Evolutionary conservation across 495 filamentous ascomycete species (phyloP), one percentile per base, ranked within the genome.

Genomic region (Aspergillus bridgeri): DNA sequence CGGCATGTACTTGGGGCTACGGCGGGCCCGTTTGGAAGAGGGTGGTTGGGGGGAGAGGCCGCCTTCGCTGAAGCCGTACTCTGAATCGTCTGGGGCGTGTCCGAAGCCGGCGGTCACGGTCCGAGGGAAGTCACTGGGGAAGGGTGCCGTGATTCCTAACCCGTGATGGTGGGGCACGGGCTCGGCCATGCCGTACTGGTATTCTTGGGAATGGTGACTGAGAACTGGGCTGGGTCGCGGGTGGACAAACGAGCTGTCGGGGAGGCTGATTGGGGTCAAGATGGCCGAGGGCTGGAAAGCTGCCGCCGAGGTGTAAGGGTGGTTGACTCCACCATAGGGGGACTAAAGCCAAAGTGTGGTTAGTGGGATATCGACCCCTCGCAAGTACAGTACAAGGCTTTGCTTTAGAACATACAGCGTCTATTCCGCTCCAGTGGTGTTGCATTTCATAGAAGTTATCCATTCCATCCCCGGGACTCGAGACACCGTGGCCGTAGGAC

Each of bases 191-290:
- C 27, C 48, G 50, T 75, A 75, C 25, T 65, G 62, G 48, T 71
- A 77, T 22, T 77, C 75, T 54, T 73, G 72, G 46, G 71, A 71
- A 53, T 73, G 73, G 45, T 75, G 70, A 52, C 72, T 73, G 52
- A 76, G 52, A 15, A 64, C 74, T 46, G 76, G 76, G 48, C 72
- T 77, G 11, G 71, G 63, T 43, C 64, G 56, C 11, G 66, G 18
- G 48, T 65, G 62, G 6, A 29, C 45, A 29, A 71, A 75, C 48
- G 72, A 66, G 58, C 50, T 74, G 47, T 77, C 76, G 17, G 72
- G 68, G 2, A 79, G 68, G 52, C 75, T 75, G 61, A 75, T 70
- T 23, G 76, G 75, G 2, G 75, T 77, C 24, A 75, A 53, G 42
- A 75, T 65, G 49, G 56, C 53, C 22, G 57, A 25, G 25, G 68